A percentile compares a stretch with the other conserved stretches of the same genome.
Evolutionary conservation across 1,284 basidiomycete genomes (phyloP).

Genomic region (Coniophora puteana): DNA sequence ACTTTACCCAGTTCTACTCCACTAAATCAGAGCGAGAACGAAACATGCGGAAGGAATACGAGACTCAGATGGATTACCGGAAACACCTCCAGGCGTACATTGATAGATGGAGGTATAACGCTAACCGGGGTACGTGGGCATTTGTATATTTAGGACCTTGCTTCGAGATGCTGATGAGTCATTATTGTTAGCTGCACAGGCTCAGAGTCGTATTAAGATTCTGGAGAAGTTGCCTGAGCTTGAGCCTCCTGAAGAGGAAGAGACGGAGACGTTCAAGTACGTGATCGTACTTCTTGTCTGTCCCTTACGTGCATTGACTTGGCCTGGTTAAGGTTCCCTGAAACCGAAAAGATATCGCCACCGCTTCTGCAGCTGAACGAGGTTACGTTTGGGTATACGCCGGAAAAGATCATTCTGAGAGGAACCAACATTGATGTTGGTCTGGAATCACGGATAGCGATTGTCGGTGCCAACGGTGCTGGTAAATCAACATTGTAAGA

Average conservation of each 20-base stretch:
- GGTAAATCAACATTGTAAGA: slow-evolving; percentile 78
- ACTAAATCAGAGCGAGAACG: slow-evolving; percentile 94
- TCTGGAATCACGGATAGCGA: slow-evolving; percentile 85
- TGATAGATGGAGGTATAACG: slow-evolving; percentile 94
- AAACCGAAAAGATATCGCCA: slow-evolving; percentile 94
- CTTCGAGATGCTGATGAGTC: slow-evolving; percentile 3
- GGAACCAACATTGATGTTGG: slow-evolving; percentile 88
- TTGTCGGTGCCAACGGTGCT: slow-evolving; percentile 83
- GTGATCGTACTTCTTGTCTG: slow-evolving; percentile 5
- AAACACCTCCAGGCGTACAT: slow-evolving; percentile 97
- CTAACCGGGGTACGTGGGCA: slow-evolving; percentile 72
- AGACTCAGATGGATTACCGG: slow-evolving; percentile 92
- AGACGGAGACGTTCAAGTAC: slow-evolving; percentile 86
- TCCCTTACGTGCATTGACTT: slow-evolving; percentile 5
- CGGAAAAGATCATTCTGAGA: slow-evolving; percentile 79
- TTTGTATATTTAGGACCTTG: background rate
- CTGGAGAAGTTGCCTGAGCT: slow-evolving; percentile 96
- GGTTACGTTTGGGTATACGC: slow-evolving; percentile 88
- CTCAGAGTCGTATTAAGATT: slow-evolving; percentile 97
- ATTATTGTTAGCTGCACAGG: slow-evolving; percentile 70
- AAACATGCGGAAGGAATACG: slow-evolving; percentile 92
- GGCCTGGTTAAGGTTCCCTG: slow-evolving; percentile 64
- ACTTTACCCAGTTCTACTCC: slow-evolving; percentile 98
- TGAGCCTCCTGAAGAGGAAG: slow-evolving; percentile 87
- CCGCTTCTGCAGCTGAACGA: slow-evolving; percentile 94